Conservation (phyloP, 2,329 filamentous ascomycete genomes). For the Dactylonectria macrodidyma region DNA sequence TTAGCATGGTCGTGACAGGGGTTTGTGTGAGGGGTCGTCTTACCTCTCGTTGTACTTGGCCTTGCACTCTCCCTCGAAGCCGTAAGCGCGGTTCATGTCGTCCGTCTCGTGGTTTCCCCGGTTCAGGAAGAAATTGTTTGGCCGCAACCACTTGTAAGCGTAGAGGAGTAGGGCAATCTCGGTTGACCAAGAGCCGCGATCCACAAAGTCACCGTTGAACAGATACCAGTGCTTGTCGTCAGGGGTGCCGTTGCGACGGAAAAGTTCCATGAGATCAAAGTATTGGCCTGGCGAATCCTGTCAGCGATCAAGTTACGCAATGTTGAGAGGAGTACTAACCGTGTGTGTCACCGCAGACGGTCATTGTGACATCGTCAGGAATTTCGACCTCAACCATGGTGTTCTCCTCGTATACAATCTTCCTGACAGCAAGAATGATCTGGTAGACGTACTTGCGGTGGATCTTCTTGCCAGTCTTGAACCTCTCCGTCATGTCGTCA, state of each 20-base stretch:
- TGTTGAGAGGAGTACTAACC: slow-evolving; percentile 66
- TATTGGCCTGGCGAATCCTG: slow-evolving; percentile 80
- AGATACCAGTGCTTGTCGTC: slow-evolving; percentile 91
- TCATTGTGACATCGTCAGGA: slow-evolving; percentile 82
- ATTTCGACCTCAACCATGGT: slow-evolving; percentile 97
- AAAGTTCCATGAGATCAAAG: slow-evolving; percentile 97
- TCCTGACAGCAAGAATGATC: slow-evolving; percentile 91
- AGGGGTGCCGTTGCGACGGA: slow-evolving; percentile 89
- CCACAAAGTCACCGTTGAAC: slow-evolving; percentile 99
- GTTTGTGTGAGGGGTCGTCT: slow-evolving; percentile 28
- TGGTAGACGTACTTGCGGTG: slow-evolving; percentile 98
- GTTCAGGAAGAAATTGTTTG: slow-evolving; percentile 92
- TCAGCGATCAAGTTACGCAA: slow-evolving; percentile 40
- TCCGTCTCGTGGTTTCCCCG: slow-evolving; percentile 99
- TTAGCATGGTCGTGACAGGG: slow-evolving; percentile 14
- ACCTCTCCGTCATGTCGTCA: slow-evolving; percentile 95
- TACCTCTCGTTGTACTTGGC: slow-evolving; percentile 94
- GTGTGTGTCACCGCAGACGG: slow-evolving; percentile 97
- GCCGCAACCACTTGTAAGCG: slow-evolving; percentile 96
- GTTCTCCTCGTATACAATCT: slow-evolving; percentile 91
- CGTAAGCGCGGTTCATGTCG: slow-evolving; percentile 99
- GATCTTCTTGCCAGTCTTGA: slow-evolving; percentile 96
- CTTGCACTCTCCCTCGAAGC: slow-evolving; percentile 98
- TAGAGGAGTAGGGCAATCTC: slow-evolving; percentile 95
- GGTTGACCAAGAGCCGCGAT: slow-evolving; percentile 97